Conservation (phyloP, 2,329 filamentous ascomycete genomes). For the Penicillium glabrum region DNA sequence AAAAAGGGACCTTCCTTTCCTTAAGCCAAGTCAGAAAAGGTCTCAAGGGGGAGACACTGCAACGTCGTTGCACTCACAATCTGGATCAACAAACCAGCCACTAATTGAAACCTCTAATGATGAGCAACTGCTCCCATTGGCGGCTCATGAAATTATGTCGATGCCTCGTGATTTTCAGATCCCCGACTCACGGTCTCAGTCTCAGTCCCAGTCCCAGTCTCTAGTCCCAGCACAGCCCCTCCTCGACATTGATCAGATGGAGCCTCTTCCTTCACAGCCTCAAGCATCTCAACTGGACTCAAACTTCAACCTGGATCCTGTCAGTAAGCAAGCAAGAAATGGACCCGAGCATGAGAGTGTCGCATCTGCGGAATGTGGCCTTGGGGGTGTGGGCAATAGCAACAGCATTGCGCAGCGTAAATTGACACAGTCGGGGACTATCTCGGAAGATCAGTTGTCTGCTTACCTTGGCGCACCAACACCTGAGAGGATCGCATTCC, state of each 20-base stretch:
- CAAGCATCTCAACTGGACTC: neutral
- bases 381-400: neutral
- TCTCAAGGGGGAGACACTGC: neutral
- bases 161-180: neutral
- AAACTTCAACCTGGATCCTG: neutral
- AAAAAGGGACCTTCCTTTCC: constrained; percentile 43
- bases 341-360: neutral
- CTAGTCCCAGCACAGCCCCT: constrained; percentile 7
- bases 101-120: neutral
- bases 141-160: neutral
- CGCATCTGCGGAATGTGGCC: neutral
- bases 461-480: constrained; percentile 31
- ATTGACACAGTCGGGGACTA: neutral
- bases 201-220: constrained; percentile 7
- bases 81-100: neutral
- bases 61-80: neutral
- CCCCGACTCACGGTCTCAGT: constrained; percentile 4
- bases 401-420: neutral
- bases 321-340: neutral
- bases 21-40: constrained; percentile 27
- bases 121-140: neutral
- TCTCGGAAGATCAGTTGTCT: constrained; percentile 26
- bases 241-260: neutral
- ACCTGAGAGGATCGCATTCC: constrained; percentile 30
- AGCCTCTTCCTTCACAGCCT: neutral